phyloP scores from a whole-genome alignment of 495 filamentous ascomycete genomes.

The Durotheca rogersii region DNA sequence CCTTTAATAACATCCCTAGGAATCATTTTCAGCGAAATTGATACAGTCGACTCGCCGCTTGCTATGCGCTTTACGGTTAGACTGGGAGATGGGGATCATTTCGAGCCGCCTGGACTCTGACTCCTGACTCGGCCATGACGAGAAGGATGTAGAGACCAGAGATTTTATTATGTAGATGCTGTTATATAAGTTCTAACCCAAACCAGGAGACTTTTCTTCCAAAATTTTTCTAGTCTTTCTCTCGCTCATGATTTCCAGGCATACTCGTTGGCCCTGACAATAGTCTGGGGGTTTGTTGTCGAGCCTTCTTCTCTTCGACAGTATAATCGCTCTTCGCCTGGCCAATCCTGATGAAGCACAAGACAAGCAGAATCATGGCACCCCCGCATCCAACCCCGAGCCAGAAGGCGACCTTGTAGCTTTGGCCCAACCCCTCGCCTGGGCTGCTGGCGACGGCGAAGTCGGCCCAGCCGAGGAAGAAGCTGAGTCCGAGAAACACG shows the following conservation, averaged over 20 bases:
- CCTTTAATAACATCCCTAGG: no score
- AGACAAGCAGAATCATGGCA: constrained; percentile 53
- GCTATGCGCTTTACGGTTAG: no score
- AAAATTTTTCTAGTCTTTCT: background rate
- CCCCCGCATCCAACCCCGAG: constrained; percentile 57
- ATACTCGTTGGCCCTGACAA: background rate
- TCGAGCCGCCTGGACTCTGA: no score
- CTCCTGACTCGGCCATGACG: no score
- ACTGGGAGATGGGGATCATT: no score
- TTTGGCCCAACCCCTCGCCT: constrained; percentile 42
- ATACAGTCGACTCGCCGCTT: no score
- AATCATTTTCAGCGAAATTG: no score
- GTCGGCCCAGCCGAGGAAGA: constrained; percentile 66
- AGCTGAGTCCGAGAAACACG: constrained; percentile 65
- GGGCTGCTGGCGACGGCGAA: constrained; percentile 49
- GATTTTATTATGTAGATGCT: no score
- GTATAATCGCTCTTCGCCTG: constrained; percentile 30
- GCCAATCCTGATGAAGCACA: constrained; percentile 52
- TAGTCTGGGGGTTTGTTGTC: background rate
- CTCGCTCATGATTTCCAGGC: background rate
- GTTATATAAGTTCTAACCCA: no score
- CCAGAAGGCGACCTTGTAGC: constrained; percentile 65
- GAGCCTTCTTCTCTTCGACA: background rate
- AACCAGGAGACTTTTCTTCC: no score
- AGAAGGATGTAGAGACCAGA: no score